These are phyloP conservation scores for Cenchrus americanus DNA, from an alignment of 176 grass and related monocot species.

Conservation along the genomic window DNA sequence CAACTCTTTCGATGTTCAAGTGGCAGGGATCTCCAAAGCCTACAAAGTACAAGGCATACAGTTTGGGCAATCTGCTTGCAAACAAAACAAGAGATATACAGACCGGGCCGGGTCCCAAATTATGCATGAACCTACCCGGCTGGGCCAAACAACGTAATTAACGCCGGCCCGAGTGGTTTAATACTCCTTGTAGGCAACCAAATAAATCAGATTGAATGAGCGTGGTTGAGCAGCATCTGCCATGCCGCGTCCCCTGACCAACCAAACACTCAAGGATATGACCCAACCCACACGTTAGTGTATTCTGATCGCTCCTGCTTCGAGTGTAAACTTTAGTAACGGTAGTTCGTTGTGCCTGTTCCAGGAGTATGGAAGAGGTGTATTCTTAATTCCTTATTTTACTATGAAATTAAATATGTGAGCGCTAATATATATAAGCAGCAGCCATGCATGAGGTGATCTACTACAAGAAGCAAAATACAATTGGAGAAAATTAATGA, in stretches of 20 bases:
- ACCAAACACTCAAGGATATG: constrained; percentile 7
- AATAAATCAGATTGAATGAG: constrained; percentile 25
- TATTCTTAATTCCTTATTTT: neutral
- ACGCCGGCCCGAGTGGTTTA: neutral
- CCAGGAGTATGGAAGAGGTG: neutral
- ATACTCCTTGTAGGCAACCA: neutral
- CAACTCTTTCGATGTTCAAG: no score
- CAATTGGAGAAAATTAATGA: neutral
- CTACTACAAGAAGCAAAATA: neutral
- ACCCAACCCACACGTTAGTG: neutral
- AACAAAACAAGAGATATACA: neutral
- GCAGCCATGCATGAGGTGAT: neutral
- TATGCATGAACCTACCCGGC: neutral
- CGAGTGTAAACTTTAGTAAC: neutral
- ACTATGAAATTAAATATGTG: neutral
- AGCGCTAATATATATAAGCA: neutral
- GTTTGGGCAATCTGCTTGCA: neutral
- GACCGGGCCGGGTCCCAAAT: neutral
- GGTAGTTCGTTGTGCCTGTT: neutral
- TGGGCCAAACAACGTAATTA: neutral
- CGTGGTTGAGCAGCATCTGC: constrained; percentile 12
- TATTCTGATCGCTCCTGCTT: neutral
- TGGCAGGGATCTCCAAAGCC: no score
- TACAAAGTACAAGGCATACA: neutral
- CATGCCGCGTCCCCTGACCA: constrained; percentile 27